Base-by-base conservation (phyloP, 495 filamentous ascomycete species). In the Xylaria nigripes region DNA sequence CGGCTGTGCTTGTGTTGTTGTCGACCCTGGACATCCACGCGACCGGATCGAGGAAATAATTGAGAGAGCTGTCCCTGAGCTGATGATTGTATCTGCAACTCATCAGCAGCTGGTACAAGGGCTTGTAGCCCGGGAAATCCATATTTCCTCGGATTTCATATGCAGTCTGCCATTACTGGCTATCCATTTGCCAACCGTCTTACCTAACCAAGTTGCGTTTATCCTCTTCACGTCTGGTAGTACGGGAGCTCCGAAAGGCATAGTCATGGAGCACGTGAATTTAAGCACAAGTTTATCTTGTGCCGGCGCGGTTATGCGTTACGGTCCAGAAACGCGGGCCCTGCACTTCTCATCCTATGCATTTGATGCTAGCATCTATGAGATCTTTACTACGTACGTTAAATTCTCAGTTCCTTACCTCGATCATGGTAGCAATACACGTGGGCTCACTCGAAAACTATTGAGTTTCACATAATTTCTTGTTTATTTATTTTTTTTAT, bases 311-410 rank as follows among this genome's bases (percentile, higher is more conserved):
- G 3, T 15, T 7, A 36, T 46, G 29, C 15, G 6, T 3, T 32
- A 44, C 16, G 6, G 13, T 3, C 10, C 6, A 30, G 19, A 38
- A 13, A 60, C 76, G 7, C 61, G 76, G 0, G 67, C 73, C 1
- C 62, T 82, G 16, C 80, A 86, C 50, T 84, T 81, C 50, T 76
- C 81, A 9, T 77, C 78, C 23, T 81, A 78, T 47, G 79, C 79
- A 0, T 86, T 83, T 43, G 82, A 85, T 47, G 75, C 74, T 12
- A 76, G 76, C 25, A 66, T 84, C 12, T 56, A 77, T 12, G 80
- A 84, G 19, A 78, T 80, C 3, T 65, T 80, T 25, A 73, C 30
- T 15, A 32, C 45, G 24, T 30, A 47, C 32, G 27, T 30, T 9
- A 6, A 45, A 25, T 45, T 45, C 43, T 15, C 12, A 25, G 7